Base-by-base conservation (phyloP, 331 rosid genomes). In the Quercus lobata region DNA sequence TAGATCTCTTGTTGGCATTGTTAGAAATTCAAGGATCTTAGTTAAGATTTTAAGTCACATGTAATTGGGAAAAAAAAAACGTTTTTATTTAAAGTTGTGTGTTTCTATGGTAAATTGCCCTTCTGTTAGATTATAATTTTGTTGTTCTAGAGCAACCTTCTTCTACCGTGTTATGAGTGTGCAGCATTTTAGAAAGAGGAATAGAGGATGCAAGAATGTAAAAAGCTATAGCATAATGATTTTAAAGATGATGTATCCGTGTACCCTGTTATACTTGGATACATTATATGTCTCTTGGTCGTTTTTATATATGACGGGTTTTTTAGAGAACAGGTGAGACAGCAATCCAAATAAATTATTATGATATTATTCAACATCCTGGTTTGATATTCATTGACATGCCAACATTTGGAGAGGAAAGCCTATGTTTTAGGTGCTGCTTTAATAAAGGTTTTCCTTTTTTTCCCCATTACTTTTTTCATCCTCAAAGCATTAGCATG, bases 221-320 rank as follows among this genome's bases (percentile, higher is more conserved):
- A 35, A 68, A 68, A 15, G 21, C 27, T 35, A 68, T 68, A 22
- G 16, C 16, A 34, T 34, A 8, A 17, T 18, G 34, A 68, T 34
- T 18, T 34, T 19, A 18, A 68, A 11, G 35, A 19, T 14, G 9
- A 11, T 3, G 24, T 32, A 18, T 19, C n/a, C 1, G 1, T 24
- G 25, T 29, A 1, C 27, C 7, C 3, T 19, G n/a, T 18, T 6
- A n/a, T 34, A 68, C 8, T 7, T 35, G 24, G 17, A 34, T 32
- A 1, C 18, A 17, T 12, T 34, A 68, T 77, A 49, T 32, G 24
- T 73, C 71, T 79, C 78, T 81, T 76, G 72, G 78, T 86, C 78
- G 76, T 84, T 60, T 82, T 73, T 78, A 75, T 78, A 37, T 76
- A 61, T 86, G 86, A 82, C 57, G 89, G 81, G 80, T 80, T 76